Base-by-base conservation (phyloP, 768 basidiomycete genomes). In the Suillus plorans region DNA sequence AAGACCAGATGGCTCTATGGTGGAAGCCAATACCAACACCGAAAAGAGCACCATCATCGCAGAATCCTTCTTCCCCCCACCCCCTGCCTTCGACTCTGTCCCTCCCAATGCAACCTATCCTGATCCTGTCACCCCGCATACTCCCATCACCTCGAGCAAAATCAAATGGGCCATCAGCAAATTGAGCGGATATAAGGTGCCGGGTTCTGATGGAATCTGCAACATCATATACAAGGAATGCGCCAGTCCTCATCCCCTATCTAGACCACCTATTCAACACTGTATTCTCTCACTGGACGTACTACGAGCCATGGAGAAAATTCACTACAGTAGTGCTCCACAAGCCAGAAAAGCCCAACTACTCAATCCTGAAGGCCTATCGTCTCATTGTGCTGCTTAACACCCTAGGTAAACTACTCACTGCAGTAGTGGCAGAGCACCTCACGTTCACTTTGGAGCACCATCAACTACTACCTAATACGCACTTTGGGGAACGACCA, bases 211-310 rank as follows among this genome's bases (percentile, higher is more conserved):
- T 28, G 28, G 28, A 28, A 28, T 45, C 2, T 9, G 20, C 8
- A 45, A 45, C 2, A 10, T 45, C 4, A 20, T 45, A 0, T 45
- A 45, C 1, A 45, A 45, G 2, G 2, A 45, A 4, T 45, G 44
- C 4, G 0, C 44, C 4, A 1, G 0, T 45, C 0, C 44, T 45
- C 0, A n/a, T 9, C 3, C 45, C 45, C 4, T n/a, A 45, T 3
- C n/a, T 45, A 0, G 7, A 4, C 4, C n/a, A 45, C 4, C n/a
- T 45, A 0, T 45, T n/a, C 4, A 45, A 45, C 5, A 20, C 45
- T 10, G 3, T 20, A 0, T 10, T 45, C 8, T 4, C 16, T 0
- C 1, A n/a, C 4, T 4, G n/a, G 0, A n/a, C 45, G 0, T 45
- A 45, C 10, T 45, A n/a, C 7, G 45, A 45, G 5, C 45, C n/a